These are phyloP conservation scores for Penicillium riverlandense DNA, from an alignment of 495 filamentous ascomycete species.

Conservation along the genomic window DNA sequence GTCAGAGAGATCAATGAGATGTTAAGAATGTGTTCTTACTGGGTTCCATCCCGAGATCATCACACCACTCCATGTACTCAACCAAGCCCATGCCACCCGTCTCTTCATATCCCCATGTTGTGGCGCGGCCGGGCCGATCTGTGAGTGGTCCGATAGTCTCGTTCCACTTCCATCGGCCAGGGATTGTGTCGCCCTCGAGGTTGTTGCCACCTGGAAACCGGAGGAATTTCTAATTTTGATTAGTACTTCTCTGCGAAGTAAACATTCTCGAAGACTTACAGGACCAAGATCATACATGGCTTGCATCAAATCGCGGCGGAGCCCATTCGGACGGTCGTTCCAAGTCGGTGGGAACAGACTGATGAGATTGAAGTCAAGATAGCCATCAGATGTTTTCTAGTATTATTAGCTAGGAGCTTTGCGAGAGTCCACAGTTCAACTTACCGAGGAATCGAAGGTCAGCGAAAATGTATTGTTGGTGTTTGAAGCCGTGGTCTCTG, in stretches of 20 bases:
- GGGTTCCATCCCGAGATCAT: slow-evolving; percentile 54
- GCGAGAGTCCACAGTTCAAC: background rate
- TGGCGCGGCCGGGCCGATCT: slow-evolving; percentile 52
- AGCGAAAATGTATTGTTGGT: slow-evolving; percentile 59
- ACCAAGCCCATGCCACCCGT: slow-evolving; percentile 50
- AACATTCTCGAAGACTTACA: slow-evolving; percentile 4
- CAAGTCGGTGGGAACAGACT: slow-evolving; percentile 62
- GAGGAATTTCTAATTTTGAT: slow-evolving; percentile 44
- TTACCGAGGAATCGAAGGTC: slow-evolving; percentile 46
- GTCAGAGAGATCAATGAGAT: background rate
- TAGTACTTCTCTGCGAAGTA: background rate
- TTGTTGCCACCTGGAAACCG: slow-evolving; percentile 64
- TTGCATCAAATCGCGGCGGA: slow-evolving; percentile 54
- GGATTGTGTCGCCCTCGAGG: slow-evolving; percentile 47
- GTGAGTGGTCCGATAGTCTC: slow-evolving; percentile 58
- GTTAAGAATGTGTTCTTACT: slow-evolving; percentile 10
- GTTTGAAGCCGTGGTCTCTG: slow-evolving; percentile 39
- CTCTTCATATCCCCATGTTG: slow-evolving; percentile 54
- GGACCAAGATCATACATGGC: slow-evolving; percentile 42
- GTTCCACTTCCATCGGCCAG: slow-evolving; percentile 59
- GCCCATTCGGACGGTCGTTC: slow-evolving; percentile 49
- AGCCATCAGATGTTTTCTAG: slow-evolving; percentile 33
- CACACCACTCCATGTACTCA: slow-evolving; percentile 61
- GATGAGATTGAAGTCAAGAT: slow-evolving; percentile 60
- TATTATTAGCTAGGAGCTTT: too few relatives aligned